A percentile compares a stretch with the other conserved stretches of the same genome.
Evolutionary conservation across 2,329 filamentous ascomycete species (phyloP).

Genomic region (Fusarium dimerum): DNA sequence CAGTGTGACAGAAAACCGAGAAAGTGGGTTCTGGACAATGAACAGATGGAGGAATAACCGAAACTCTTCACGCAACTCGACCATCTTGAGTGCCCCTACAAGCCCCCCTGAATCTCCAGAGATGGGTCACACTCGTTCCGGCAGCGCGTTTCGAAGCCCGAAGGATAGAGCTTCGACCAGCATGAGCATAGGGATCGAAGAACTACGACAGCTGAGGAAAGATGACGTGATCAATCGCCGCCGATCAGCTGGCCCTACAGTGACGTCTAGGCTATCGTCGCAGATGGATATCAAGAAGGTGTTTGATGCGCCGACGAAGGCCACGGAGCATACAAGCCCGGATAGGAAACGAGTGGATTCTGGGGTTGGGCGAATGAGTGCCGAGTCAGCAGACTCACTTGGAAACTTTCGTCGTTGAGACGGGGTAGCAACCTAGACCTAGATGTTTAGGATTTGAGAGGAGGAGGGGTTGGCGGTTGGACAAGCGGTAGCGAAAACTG

Average conservation of each 20-base stretch:
- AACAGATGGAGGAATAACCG: conserved; percentile 52
- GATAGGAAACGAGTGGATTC: conserved; percentile 37
- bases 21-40: conserved; percentile 58
- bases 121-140: conserved; percentile 39
- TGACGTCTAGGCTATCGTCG: conserved; percentile 20
- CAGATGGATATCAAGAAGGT: conserved; percentile 22
- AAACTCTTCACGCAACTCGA: conserved; percentile 35
- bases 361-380: conserved; percentile 35
- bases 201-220: conserved; percentile 28
- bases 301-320: conserved; percentile 20
- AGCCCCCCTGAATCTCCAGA: conserved; percentile 13
- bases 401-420: neutral
- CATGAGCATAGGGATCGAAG: conserved; percentile 32
- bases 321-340: conserved; percentile 16
- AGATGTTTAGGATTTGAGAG: neutral
- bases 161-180: conserved; percentile 36
- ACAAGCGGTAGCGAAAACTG: neutral
- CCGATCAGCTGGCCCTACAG: conserved; percentile 30
- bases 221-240: conserved; percentile 31
- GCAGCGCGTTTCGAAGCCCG: conserved; percentile 28
- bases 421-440: neutral
- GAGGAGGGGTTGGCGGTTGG: neutral
- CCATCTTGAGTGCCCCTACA: conserved; percentile 24
- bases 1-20: conserved; percentile 43
- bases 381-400: conserved; percentile 27